Percentiles rank a stretch among this genome's conserved stretches.
Conservation (phyloP, 805 yeast species). For the Ogataea nitratoaversa region DNA sequence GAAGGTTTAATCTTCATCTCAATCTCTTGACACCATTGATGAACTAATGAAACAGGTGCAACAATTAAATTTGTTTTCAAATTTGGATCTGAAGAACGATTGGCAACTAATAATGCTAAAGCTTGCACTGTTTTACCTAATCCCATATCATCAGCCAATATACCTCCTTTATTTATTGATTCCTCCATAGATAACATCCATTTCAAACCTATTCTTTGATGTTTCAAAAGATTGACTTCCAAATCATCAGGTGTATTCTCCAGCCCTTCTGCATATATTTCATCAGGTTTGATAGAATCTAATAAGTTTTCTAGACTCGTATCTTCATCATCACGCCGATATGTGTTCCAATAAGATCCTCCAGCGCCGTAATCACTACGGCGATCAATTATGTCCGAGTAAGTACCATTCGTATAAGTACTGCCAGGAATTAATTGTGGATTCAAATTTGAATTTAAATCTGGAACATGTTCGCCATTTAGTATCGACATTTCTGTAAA, state of each 20-base stretch:
- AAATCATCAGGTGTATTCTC: slow-evolving; percentile 68
- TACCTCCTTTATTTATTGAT: slow-evolving; percentile 57
- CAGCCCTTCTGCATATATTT: slow-evolving; percentile 42
- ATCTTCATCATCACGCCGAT: slow-evolving; percentile 14
- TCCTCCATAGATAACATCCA: slow-evolving; percentile 77
- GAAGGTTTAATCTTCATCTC: slow-evolving; percentile 53
- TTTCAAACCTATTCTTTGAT: slow-evolving; percentile 78
- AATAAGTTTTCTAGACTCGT: slow-evolving; percentile 34
- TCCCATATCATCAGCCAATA: slow-evolving; percentile 83
- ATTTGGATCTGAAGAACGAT: slow-evolving; percentile 29
- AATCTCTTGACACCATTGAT: slow-evolving; percentile 84
- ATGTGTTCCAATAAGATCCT: neutral
- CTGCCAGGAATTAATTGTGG: too few relatives aligned
- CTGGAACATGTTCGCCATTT: too few relatives aligned
- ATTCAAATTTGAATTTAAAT: too few relatives aligned
- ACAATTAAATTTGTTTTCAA: slow-evolving; percentile 64
- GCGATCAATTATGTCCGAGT: too few relatives aligned
- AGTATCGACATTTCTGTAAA: neutral
- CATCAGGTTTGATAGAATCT: slow-evolving; percentile 50
- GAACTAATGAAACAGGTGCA: slow-evolving; percentile 85
- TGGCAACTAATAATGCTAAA: slow-evolving; percentile 52
- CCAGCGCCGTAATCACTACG: too few relatives aligned
- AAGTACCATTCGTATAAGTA: too few relatives aligned
- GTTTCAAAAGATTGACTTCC: slow-evolving; percentile 40
- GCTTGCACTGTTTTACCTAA: slow-evolving; percentile 74